A percentile compares a stretch with the other conserved stretches of the same genome.
Evolutionary conservation across 768 basidiomycete species (phyloP).

Genomic region (Pluteus cervinus): DNA sequence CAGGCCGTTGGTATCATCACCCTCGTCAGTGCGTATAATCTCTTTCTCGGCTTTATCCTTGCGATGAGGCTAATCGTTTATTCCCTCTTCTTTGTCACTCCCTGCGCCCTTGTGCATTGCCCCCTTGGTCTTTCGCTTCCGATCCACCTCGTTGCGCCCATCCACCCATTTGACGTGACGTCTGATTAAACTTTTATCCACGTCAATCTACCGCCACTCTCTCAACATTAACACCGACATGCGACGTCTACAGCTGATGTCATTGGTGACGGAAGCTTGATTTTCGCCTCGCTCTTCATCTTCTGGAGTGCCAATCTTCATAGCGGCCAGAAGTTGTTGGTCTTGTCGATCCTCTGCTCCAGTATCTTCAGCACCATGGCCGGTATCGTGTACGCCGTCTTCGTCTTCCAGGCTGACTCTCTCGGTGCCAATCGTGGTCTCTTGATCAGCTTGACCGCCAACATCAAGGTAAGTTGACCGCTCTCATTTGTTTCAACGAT

Average conservation of each 20-base stretch:
- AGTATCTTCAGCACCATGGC: constrained; percentile 16
- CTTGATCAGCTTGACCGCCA: constrained; percentile 7
- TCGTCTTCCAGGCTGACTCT: constrained; percentile 9
- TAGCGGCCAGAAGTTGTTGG: constrained; percentile 12
- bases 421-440: constrained; percentile 6
- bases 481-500: background rate
- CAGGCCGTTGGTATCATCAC: constrained; percentile 6
- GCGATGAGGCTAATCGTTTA: too few species aligned
- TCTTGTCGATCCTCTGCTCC: constrained; percentile 18
- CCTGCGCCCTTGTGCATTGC: too few species aligned
- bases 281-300: constrained; percentile 17
- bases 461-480: constrained; percentile 13
- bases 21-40: constrained; percentile 9
- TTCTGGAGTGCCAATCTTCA: constrained; percentile 19
- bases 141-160: too few species aligned
- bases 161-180: too few species aligned
- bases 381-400: constrained; percentile 14
- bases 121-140: too few species aligned
- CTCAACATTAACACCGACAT: too few species aligned
- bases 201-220: too few species aligned
- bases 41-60: too few species aligned
- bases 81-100: too few species aligned
- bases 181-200: too few species aligned
- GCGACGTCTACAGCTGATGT: constrained; percentile 20
- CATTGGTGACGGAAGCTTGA: constrained; percentile 16